A percentile compares a stretch with the other conserved stretches of the same genome.
Evolutionary conservation across 2,329 filamentous ascomycete genomes (phyloP).

Genomic region (Chalaropsis thielavioides): DNA sequence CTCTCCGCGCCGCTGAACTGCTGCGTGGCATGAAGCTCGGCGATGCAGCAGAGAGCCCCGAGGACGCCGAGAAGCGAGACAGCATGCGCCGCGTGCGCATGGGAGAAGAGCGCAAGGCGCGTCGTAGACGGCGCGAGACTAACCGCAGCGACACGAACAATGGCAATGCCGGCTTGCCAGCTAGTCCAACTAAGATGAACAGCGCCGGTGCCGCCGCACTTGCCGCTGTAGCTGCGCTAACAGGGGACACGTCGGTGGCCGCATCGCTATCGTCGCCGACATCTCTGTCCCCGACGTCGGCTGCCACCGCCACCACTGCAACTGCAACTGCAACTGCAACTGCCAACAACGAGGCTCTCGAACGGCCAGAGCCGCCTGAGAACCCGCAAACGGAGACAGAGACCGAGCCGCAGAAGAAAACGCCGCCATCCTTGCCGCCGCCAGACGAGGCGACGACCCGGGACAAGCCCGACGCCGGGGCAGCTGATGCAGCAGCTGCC

Average conservation of each 20-base stretch:
- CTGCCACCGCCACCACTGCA: not conserved
- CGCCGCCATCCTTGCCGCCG: not conserved
- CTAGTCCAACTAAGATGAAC: slow-evolving; percentile 21
- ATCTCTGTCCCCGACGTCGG: not conserved
- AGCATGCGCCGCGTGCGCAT: slow-evolving; percentile 57
- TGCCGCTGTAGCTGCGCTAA: slow-evolving; percentile 3
- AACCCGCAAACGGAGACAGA: not conserved
- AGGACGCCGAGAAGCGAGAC: slow-evolving; percentile 38
- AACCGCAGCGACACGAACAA: slow-evolving; percentile 24
- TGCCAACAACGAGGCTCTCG: not conserved
- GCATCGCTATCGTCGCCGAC: not conserved
- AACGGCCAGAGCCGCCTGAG: not conserved
- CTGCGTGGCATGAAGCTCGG: slow-evolving; percentile 68
- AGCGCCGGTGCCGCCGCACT: not conserved
- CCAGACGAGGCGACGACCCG: not conserved
- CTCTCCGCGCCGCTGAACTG: slow-evolving; percentile 67
- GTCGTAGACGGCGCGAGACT: slow-evolving; percentile 53
- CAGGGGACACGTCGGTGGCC: not conserved
- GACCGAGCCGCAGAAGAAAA: not conserved
- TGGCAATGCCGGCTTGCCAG: slow-evolving; percentile 10
- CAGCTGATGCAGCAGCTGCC: not conserved
- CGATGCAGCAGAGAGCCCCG: slow-evolving; percentile 40
- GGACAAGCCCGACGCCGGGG: not conserved
- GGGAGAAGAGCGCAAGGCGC: slow-evolving; percentile 58
- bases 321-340: not conserved